A percentile compares a stretch with the other conserved stretches of the same genome.
Conservation (phyloP, 2,329 filamentous ascomycete species). For the Fusarium secorum region DNA sequence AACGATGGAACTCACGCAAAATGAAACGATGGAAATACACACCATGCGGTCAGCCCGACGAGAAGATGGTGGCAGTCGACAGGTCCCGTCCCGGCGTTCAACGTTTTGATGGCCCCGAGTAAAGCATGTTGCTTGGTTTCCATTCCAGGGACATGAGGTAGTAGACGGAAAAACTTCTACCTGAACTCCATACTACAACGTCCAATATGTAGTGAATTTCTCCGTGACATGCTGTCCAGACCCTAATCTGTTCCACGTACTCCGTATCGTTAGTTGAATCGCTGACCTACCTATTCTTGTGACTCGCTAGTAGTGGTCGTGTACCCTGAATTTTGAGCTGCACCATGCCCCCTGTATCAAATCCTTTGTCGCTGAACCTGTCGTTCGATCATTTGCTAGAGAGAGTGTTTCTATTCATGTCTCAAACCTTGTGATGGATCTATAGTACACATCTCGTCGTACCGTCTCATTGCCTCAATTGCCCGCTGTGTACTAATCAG, state of each 20-base stretch:
- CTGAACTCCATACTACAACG: conserved; percentile 18
- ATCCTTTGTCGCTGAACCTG: neutral
- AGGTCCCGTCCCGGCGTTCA: conserved; percentile 14
- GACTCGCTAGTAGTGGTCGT: neutral
- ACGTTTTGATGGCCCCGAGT: conserved; percentile 35
- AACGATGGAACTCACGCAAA: conserved; percentile 37
- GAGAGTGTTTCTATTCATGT: neutral
- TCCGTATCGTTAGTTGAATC: neutral
- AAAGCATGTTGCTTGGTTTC: conserved; percentile 30
- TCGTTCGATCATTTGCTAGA: neutral
- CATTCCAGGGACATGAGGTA: conserved; percentile 23
- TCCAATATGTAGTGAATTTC: neutral
- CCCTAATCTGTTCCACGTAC: neutral
- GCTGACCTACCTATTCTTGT: neutral
- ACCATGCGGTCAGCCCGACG: conserved; percentile 33
- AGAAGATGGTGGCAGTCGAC: conserved; percentile 25
- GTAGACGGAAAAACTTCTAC: conserved; percentile 13
- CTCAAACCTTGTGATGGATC: neutral
- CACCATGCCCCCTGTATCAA: conserved; percentile 2
- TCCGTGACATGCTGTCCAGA: neutral
- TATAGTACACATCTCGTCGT: neutral
- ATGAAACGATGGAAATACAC: conserved; percentile 40
- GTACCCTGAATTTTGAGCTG: neutral
- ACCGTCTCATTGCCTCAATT: neutral
- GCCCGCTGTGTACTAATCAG: neutral